Conservation (phyloP, 2,329 filamentous ascomycete genomes). For the Tolypocladium sp. region DNA sequence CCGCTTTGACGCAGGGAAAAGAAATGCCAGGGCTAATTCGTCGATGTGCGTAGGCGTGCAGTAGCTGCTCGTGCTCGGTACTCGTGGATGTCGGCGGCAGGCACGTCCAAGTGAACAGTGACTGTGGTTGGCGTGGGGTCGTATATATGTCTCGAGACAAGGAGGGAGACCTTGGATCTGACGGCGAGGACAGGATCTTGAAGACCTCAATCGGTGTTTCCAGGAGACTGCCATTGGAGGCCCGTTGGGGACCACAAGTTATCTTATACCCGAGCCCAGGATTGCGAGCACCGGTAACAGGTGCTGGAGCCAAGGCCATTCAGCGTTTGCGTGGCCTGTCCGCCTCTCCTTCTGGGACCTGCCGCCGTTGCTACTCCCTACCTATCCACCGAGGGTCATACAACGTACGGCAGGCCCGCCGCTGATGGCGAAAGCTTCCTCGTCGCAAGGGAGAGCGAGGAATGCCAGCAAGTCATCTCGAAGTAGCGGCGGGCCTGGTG, state of each 20-base stretch:
- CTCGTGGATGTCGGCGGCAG: background rate
- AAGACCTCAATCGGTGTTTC: background rate
- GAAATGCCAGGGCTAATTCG: background rate
- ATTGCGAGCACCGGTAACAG: background rate
- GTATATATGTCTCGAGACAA: background rate
- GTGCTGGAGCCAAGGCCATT: background rate
- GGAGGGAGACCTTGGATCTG: background rate
- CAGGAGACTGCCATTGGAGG: background rate
- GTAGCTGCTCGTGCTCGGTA: background rate
- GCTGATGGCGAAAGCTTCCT: background rate
- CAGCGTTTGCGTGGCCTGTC: background rate
- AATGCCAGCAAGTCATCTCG: background rate
- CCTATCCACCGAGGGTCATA: background rate
- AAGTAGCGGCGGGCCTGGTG: background rate
- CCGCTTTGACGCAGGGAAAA: background rate
- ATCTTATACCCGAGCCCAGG: background rate
- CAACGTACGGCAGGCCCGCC: background rate
- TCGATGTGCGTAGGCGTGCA: background rate
- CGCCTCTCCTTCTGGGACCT: background rate
- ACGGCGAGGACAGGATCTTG: background rate
- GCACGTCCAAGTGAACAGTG: background rate
- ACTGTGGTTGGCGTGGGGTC: background rate
- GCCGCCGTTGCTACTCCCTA: background rate
- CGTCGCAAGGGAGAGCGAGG: background rate
- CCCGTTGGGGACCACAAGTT: background rate